Evolutionary conservation across 495 filamentous ascomycete genomes (phyloP).

Genomic region (Penicillium fimorum): DNA sequence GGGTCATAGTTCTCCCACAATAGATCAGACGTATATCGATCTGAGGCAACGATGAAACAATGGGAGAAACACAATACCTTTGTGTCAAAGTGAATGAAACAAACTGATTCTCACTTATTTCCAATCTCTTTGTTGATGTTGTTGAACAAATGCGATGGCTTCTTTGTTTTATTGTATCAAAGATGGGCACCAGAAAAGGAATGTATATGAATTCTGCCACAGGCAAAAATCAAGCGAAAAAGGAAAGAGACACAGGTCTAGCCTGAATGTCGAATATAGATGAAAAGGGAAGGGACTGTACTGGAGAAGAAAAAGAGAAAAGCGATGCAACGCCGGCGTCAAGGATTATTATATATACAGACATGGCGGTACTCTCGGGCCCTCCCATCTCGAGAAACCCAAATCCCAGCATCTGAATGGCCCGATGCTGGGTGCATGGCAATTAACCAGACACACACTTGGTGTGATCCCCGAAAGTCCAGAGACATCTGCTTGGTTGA

Average conservation of each 20-base stretch:
- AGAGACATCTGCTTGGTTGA: slow-evolving; percentile 1
- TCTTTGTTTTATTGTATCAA: slow-evolving; percentile 2
- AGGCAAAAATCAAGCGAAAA: slow-evolving; percentile 28
- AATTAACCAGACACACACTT: slow-evolving; percentile 29
- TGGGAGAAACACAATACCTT: slow-evolving; percentile 24
- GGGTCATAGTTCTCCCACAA: background rate
- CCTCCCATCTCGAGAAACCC: background rate
- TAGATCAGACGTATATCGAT: slow-evolving; percentile 4
- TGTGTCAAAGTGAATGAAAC: slow-evolving; percentile 16
- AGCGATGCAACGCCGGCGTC: slow-evolving; percentile 12
- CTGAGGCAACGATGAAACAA: slow-evolving; percentile 8
- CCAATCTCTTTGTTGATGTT: slow-evolving; percentile 3
- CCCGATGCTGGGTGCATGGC: slow-evolving; percentile 11
- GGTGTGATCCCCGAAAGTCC: slow-evolving; percentile 9
- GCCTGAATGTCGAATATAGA: slow-evolving; percentile 37
- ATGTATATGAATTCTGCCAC: slow-evolving; percentile 35
- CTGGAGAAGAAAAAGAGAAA: slow-evolving; percentile 18
- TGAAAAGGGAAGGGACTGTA: slow-evolving; percentile 27
- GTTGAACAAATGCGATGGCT: background rate
- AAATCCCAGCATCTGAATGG: slow-evolving; percentile 9
- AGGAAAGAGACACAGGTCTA: slow-evolving; percentile 40
- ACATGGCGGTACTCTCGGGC: slow-evolving; percentile 6
- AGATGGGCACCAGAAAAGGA: slow-evolving; percentile 20
- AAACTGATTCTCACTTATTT: slow-evolving; percentile 2
- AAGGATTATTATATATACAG: slow-evolving; percentile 29